These are phyloP conservation scores for Cyclotella baltica DNA, from an alignment of 108 stramenopile species.

Conservation along the genomic window DNA sequence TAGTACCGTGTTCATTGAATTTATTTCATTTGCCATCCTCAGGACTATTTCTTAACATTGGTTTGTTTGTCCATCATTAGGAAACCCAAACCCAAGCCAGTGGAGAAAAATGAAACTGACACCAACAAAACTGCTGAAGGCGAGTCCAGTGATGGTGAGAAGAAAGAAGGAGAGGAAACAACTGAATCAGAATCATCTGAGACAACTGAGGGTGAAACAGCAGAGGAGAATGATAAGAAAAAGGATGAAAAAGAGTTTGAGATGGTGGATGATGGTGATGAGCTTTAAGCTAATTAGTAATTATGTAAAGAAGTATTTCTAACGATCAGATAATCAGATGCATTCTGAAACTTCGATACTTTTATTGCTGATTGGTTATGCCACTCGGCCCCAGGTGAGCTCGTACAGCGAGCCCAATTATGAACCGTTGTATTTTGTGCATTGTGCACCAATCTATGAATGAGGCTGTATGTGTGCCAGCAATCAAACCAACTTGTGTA, in stretches of 20 bases:
- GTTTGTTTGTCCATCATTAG: neutral
- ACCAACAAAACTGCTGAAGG: constrained; percentile 52
- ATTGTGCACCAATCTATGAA: too few species aligned
- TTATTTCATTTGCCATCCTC: neutral
- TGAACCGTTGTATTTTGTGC: too few species aligned
- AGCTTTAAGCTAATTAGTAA: constrained; percentile 44
- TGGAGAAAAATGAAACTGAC: constrained; percentile 52
- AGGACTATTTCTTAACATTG: too few species aligned
- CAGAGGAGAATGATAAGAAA: constrained; percentile 32
- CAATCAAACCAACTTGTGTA: too few species aligned
- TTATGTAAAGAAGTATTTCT: too few species aligned
- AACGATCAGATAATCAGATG: too few species aligned
- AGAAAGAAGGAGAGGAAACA: constrained; percentile 26
- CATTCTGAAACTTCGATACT: too few species aligned
- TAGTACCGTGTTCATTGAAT: neutral
- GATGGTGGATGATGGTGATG: constrained; percentile 44
- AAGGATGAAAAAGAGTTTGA: constrained; percentile 29
- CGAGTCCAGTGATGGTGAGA: constrained; percentile 10
- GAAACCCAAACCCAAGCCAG: constrained; percentile 86
- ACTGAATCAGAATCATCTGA: constrained; percentile 35
- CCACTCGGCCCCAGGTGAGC: too few species aligned
- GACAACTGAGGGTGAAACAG: constrained; percentile 22
- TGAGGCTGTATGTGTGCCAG: too few species aligned
- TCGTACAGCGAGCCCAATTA: too few species aligned
- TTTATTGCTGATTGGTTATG: too few species aligned